A percentile compares a stretch with the other conserved stretches of the same genome.
Conservation (phyloP, 805 yeast species). For the Barnettozyma salicaria region DNA sequence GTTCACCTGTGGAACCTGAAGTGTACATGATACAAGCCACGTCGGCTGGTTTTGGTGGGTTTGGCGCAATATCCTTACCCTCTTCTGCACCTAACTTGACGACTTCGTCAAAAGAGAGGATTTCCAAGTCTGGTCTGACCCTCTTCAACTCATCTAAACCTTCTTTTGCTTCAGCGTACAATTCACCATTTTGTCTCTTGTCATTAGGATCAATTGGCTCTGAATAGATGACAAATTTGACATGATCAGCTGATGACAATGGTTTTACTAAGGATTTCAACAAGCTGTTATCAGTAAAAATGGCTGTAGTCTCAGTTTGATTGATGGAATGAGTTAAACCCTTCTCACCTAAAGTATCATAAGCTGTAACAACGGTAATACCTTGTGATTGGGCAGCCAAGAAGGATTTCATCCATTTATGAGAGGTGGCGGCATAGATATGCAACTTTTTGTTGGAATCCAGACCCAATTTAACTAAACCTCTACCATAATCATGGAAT, state of each 20-base stretch:
- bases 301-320: conserved; percentile 72
- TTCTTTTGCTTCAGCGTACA: conserved; percentile 49
- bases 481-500: conserved; percentile 59
- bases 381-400: conserved; percentile 72
- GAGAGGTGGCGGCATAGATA: conserved; percentile 83
- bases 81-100: conserved; percentile 50
- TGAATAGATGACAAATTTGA: conserved; percentile 67
- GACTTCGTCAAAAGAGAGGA: conserved; percentile 61
- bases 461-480: conserved; percentile 69
- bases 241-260: conserved; percentile 50
- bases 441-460: conserved; percentile 65
- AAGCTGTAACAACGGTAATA: conserved; percentile 90
- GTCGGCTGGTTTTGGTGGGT: conserved; percentile 43
- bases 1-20: conserved; percentile 73
- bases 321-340: conserved; percentile 82
- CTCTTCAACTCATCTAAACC: conserved; percentile 56
- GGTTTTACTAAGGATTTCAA: conserved; percentile 66
- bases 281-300: conserved; percentile 79
- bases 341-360: conserved; percentile 87
- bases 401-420: conserved; percentile 85
- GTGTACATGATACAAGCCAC: conserved; percentile 65
- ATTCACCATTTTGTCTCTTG: conserved; percentile 54
- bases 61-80: conserved; percentile 33
- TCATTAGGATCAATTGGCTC: conserved; percentile 58
- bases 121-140: conserved; percentile 70